A percentile compares a stretch with the other conserved stretches of the same genome.
phyloP scores from a whole-genome alignment of 2,329 filamentous ascomycete species.

The Talaromyces sp. region DNA sequence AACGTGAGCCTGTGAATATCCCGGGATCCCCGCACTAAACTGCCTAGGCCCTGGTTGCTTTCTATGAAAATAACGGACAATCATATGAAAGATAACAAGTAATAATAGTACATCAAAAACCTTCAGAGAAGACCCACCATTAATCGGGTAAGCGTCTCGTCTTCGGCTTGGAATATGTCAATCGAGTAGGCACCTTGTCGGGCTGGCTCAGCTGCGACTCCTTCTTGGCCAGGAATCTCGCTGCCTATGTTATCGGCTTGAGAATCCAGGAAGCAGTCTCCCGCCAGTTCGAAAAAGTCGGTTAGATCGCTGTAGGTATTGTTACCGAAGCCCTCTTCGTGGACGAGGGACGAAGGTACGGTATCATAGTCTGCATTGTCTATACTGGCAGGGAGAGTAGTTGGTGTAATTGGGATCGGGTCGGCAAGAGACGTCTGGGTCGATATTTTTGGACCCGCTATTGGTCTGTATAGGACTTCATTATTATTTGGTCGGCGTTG shows the following conservation, averaged over 20 bases:
- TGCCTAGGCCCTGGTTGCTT: not conserved
- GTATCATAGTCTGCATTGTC: slow-evolving; percentile 3
- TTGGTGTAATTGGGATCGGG: not conserved
- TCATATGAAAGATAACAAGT: not conserved
- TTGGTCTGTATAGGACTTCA: not conserved
- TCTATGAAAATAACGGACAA: not conserved
- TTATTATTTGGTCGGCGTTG: not conserved
- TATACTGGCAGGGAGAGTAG: not conserved
- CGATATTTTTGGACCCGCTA: not conserved
- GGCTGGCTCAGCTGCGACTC: not conserved
- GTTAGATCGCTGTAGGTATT: slow-evolving; percentile 49
- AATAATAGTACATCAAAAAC: not conserved
- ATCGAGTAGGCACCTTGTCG: slow-evolving; percentile 3
- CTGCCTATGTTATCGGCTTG: slow-evolving; percentile 15
- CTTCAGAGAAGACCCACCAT: slow-evolving; percentile 29
- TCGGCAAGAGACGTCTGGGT: not conserved
- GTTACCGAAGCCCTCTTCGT: not conserved
- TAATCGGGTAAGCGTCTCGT: slow-evolving; percentile 30
- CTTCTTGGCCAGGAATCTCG: not conserved
- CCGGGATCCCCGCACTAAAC: not conserved
- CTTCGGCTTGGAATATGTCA: slow-evolving; percentile 29
- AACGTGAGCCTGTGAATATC: not conserved
- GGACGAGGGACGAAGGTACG: slow-evolving; percentile 3
- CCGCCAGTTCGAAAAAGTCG: slow-evolving; percentile 58
- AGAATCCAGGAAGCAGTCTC: slow-evolving; percentile 39